Evolutionary conservation across 2,329 filamentous ascomycete species (phyloP).

Genomic region (Akanthomyces dipterigenus): DNA sequence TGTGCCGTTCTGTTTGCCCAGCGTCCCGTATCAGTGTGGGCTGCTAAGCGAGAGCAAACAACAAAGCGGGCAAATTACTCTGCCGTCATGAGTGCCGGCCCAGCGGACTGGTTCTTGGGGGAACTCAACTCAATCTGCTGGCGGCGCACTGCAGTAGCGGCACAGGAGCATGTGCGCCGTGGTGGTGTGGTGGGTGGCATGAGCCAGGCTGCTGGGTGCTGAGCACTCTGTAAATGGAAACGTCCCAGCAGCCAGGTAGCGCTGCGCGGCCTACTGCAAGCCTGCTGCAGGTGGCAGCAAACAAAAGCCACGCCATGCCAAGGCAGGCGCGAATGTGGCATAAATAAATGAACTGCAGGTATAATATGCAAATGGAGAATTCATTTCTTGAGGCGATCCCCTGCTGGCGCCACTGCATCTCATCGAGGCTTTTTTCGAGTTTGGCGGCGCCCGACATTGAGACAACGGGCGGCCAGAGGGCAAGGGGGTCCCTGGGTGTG

Average conservation of each 20-base stretch:
- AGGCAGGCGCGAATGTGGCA: neutral
- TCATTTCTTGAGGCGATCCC: neutral
- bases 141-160: neutral
- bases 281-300: slow-evolving; percentile 2
- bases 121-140: neutral
- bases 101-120: slow-evolving; percentile 5
- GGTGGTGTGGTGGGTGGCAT: neutral
- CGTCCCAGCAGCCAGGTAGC: neutral
- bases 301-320: neutral
- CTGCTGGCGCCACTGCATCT: slow-evolving; percentile 4
- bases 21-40: too few relatives aligned
- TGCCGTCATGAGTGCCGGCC: neutral
- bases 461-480: neutral
- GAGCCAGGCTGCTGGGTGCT: neutral
- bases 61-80: neutral
- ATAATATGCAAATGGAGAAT: neutral
- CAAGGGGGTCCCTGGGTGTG: neutral
- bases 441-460: neutral
- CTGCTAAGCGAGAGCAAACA: neutral
- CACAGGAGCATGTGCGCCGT: neutral
- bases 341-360: neutral
- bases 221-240: neutral
- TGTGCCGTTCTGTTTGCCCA: too few relatives aligned
- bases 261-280: neutral
- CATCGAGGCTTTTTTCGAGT: neutral